Conservation (phyloP, 371 early-diverging fungal species). For the Haplosporangium sp. region DNA sequence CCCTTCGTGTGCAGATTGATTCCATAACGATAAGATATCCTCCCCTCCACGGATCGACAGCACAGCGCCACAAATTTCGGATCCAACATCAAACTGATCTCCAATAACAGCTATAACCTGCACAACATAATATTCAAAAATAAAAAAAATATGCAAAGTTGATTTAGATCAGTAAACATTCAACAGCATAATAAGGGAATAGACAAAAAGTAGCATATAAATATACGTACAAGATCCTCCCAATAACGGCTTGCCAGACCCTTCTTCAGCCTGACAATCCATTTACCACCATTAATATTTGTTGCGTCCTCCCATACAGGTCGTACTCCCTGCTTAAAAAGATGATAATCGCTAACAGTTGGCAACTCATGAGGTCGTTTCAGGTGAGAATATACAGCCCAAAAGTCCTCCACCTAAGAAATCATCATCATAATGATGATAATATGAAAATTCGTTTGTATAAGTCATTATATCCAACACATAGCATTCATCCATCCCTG, state of each 20-base stretch:
- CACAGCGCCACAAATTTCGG: slow-evolving; percentile 96
- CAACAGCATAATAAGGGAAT: slow-evolving; percentile 57
- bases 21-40: slow-evolving; percentile 97
- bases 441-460: slow-evolving; percentile 58
- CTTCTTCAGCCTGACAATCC: slow-evolving; percentile 96
- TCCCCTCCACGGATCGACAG: slow-evolving; percentile 93
- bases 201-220: too few relatives aligned
- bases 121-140: background rate
- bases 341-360: slow-evolving; percentile 92
- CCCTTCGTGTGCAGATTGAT: slow-evolving; percentile 85
- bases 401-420: slow-evolving; percentile 90
- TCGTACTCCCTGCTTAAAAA: slow-evolving; percentile 95
- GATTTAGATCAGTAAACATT: background rate
- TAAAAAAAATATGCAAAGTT: background rate
- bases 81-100: slow-evolving; percentile 90
- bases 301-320: slow-evolving; percentile 98
- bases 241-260: slow-evolving; percentile 94
- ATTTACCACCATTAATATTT: slow-evolving; percentile 96
- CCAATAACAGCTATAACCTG: slow-evolving; percentile 92
- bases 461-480: slow-evolving; percentile 89
- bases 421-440: slow-evolving; percentile 59
- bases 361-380: slow-evolving; percentile 90
- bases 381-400: slow-evolving; percentile 91
- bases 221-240: slow-evolving; percentile 80
- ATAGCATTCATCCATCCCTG: too few relatives aligned